Evolutionary conservation across 1,284 basidiomycete species (phyloP).

Genomic region (Ustilago vetiveriae): DNA sequence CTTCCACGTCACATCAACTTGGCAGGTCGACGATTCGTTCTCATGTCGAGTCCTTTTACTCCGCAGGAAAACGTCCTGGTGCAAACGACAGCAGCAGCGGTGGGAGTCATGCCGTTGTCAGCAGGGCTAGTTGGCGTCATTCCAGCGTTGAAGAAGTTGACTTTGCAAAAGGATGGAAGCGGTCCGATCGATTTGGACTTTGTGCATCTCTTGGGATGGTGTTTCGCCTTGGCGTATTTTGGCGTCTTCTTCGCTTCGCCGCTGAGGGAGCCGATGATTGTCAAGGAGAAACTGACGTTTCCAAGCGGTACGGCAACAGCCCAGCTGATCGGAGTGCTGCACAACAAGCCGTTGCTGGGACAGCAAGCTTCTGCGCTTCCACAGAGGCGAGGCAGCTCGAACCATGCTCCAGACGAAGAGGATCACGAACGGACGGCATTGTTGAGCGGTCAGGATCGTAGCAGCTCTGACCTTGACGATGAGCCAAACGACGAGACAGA

Average conservation of each 20-base stretch:
- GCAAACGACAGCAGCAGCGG: slow-evolving; percentile 91
- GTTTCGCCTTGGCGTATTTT: slow-evolving; percentile 43
- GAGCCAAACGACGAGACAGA: slow-evolving; percentile 2
- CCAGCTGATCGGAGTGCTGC: slow-evolving; percentile 91
- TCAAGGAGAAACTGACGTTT: slow-evolving; percentile 91
- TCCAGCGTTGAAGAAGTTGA: slow-evolving; percentile 84
- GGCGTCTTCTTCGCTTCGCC: slow-evolving; percentile 94
- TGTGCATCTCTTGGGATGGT: slow-evolving; percentile 38
- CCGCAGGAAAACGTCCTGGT: slow-evolving; percentile 88
- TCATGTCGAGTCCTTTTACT: slow-evolving; percentile 72
- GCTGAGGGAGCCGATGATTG: slow-evolving; percentile 90
- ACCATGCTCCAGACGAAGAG: slow-evolving; percentile 7
- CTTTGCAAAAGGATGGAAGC: slow-evolving; percentile 78
- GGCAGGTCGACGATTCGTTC: slow-evolving; percentile 16
- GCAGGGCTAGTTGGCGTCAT: slow-evolving; percentile 92
- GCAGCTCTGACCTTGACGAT: background rate
- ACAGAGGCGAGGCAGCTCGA: background rate
- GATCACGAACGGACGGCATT: slow-evolving; percentile 22
- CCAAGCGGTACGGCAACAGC: slow-evolving; percentile 95
- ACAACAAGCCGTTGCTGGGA: slow-evolving; percentile 67
- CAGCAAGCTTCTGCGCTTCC: background rate
- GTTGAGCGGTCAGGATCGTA: slow-evolving; percentile 9
- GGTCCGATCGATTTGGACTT: slow-evolving; percentile 73
- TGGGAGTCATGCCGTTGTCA: slow-evolving; percentile 81
- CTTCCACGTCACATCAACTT: slow-evolving; percentile 67